Evolutionary conservation across 495 filamentous ascomycete species (phyloP), one percentile per base, ranked within the genome.

Genomic region (Xylaria venustula): DNA sequence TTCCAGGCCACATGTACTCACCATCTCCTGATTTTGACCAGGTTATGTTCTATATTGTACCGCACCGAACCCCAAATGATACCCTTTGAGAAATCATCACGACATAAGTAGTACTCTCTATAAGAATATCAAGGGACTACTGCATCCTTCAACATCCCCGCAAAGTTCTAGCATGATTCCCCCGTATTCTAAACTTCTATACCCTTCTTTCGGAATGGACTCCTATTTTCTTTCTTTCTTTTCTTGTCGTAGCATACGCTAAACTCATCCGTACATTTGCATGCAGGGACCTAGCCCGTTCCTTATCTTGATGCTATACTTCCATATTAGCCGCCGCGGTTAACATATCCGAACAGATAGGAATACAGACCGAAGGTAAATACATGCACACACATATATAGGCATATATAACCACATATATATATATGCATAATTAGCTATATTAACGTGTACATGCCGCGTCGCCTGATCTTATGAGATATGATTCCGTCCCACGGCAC

Each of bases 301-400:
- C 55, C 32, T 19, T 40, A 14, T 28, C 26, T 15, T 28, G 30
- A 49, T 32, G 36, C n/a, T 20, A 57, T 59, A 15, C 32, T 51
- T 30, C 26, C 34, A 49, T 59, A 59, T 59, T 59, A 59, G 56
- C 56, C 56, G 56, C 47, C 45, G 56, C 56, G 56, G 46, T 50
- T 51, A 26, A 51, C 56, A 42, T 22, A 59, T 60, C 57, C 47
- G 57, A 52, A 52, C 36, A 45, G 57, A 47, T 60, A 32, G 23
- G 46, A 45, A 40, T 34, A 32, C 34, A 34, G 45, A 17, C 47
- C 23, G 23, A 36, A 41, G 44, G 14, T 36, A 12, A 44, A 60
- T 42, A 36, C 37, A 36, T 52, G n/a, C 23, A 20, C 14, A 15
- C 54, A 41, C 28, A 41, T 51, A 41, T 50, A 59, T 44, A 41